phyloP scores from a whole-genome alignment of 352 stramenopile species.

The Globisporangium takayamanum region DNA sequence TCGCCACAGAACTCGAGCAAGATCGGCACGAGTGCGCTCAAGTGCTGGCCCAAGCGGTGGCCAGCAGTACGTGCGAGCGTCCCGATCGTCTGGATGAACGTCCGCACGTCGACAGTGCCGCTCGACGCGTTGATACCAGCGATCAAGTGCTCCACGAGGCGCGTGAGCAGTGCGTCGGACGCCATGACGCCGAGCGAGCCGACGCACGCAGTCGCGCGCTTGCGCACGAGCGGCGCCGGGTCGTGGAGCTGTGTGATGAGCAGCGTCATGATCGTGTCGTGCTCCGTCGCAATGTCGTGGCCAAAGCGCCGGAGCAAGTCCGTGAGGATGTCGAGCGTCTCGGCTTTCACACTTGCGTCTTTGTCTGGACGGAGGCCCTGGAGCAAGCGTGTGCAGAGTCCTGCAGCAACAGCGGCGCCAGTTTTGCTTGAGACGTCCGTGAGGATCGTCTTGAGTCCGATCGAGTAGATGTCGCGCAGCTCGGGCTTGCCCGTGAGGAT shows the following conservation, averaged over 20 bases:
- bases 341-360: conserved; percentile 83
- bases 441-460: conserved; percentile 97
- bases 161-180: conserved; percentile 91
- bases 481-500: conserved; percentile 96
- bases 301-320: conserved; percentile 96
- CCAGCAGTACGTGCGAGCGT: conserved; percentile 95
- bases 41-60: conserved; percentile 92
- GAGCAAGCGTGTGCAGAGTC: conserved; percentile 63
- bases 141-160: conserved; percentile 91
- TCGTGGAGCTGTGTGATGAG: conserved; percentile 81
- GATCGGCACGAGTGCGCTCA: conserved; percentile 95
- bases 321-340: conserved; percentile 96
- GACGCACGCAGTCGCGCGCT: conserved; percentile 94
- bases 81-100: conserved; percentile 96
- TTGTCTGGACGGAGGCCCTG: conserved; percentile 55
- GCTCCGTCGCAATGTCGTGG: conserved; percentile 79
- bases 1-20: conserved; percentile 94
- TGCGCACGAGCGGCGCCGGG: conserved; percentile 88
- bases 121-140: conserved; percentile 81
- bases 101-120: conserved; percentile 78
- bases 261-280: conserved; percentile 87
- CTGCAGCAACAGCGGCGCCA: conserved; percentile 77
- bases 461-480: conserved; percentile 98
- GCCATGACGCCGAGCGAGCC: conserved; percentile 94
- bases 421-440: conserved; percentile 90